phyloP scores from a whole-genome alignment of 129 eudicot species.

The Chrysanthemum makinoi region DNA sequence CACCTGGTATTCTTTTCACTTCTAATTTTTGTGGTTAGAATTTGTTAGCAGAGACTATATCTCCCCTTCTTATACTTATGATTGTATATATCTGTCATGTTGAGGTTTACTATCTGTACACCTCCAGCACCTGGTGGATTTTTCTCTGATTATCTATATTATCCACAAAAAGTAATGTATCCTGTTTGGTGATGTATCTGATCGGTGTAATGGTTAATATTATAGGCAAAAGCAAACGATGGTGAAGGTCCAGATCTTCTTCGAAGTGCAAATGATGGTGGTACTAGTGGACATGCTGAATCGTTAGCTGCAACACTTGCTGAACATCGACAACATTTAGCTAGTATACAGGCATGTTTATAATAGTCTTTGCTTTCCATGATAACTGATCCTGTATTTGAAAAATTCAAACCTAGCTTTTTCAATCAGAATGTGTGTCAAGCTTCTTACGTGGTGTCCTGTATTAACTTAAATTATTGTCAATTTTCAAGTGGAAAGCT shows the following conservation, averaged over 20 bases:
- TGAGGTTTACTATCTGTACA: background rate
- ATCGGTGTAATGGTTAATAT: background rate
- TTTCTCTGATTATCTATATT: background rate
- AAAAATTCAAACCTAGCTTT: background rate
- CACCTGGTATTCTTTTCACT: conserved; percentile 52
- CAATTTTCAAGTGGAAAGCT: background rate
- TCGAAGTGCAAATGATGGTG: conserved; percentile 67
- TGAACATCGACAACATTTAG: conserved; percentile 95
- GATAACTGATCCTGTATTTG: background rate
- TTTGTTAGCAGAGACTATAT: background rate
- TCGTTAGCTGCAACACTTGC: conserved; percentile 88
- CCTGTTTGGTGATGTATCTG: too few relatives aligned
- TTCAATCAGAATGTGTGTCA: background rate
- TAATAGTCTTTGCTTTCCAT: conserved; percentile 2
- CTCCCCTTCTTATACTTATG: background rate
- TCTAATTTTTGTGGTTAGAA: background rate
- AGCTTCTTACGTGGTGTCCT: background rate
- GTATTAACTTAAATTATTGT: background rate
- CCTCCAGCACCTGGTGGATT: conserved; percentile 1
- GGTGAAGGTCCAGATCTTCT: conserved; percentile 99
- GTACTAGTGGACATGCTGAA: conserved; percentile 89
- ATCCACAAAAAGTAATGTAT: background rate
- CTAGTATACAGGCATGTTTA: conserved; percentile 85
- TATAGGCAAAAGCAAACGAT: conserved; percentile 91
- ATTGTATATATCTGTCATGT: background rate